Conservation (phyloP, 1,284 basidiomycete genomes). For the Ustilago loliicola region DNA sequence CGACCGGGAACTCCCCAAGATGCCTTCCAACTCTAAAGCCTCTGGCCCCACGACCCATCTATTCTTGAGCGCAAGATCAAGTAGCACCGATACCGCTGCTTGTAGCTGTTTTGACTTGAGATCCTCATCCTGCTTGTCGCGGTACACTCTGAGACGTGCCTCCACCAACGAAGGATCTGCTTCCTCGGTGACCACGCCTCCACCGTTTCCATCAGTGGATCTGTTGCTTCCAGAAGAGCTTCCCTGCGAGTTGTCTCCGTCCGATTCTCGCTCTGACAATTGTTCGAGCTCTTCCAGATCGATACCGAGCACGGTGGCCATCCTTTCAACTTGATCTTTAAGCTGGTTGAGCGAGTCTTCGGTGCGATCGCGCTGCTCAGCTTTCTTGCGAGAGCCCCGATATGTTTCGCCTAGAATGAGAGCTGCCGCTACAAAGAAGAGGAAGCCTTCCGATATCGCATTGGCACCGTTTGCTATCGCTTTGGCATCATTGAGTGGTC, state of each 20-base stretch:
- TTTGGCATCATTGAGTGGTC: slow-evolving; percentile 69
- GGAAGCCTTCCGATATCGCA: slow-evolving; percentile 66
- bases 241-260: slow-evolving; percentile 6
- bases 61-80: slow-evolving; percentile 53
- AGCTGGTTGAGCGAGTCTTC: slow-evolving; percentile 59
- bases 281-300: slow-evolving; percentile 37
- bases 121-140: slow-evolving; percentile 40
- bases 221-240: neutral
- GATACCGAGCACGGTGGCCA: slow-evolving; percentile 51
- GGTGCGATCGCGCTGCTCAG: slow-evolving; percentile 62
- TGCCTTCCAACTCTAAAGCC: slow-evolving; percentile 51
- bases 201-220: neutral
- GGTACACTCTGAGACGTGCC: slow-evolving; percentile 32
- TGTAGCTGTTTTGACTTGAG: slow-evolving; percentile 45
- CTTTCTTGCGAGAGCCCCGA: slow-evolving; percentile 60
- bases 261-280: slow-evolving; percentile 16
- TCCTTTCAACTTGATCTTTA: slow-evolving; percentile 38
- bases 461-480: slow-evolving; percentile 64
- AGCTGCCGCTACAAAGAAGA: slow-evolving; percentile 66
- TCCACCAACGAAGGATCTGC: slow-evolving; percentile 45
- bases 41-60: slow-evolving; percentile 60
- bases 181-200: slow-evolving; percentile 35
- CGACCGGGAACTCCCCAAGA: slow-evolving; percentile 41
- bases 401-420: slow-evolving; percentile 68
- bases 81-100: slow-evolving; percentile 56